These are phyloP conservation scores for Chlorella vulgaris DNA, from an alignment of 139 green algal species.

Conservation along the genomic window DNA sequence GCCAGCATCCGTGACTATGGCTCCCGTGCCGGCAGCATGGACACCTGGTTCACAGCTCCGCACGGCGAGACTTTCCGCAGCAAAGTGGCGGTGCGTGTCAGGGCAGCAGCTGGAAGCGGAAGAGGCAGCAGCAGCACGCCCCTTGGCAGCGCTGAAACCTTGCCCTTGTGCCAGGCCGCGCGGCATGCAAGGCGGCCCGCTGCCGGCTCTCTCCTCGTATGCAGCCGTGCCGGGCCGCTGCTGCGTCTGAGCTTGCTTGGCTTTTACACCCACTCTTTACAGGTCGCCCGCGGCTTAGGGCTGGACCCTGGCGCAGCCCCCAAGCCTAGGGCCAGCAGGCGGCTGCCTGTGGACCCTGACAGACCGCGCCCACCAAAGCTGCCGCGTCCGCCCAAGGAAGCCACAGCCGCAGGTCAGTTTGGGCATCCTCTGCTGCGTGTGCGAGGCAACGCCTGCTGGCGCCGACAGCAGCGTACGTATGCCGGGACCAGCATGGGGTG, in stretches of 20 bases:
- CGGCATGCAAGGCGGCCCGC: too few species aligned
- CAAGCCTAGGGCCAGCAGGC: conserved; percentile 15
- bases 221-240: too few species aligned
- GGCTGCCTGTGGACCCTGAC: not conserved
- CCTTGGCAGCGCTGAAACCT: too few species aligned
- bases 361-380: not conserved
- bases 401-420: not conserved
- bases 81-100: conserved; percentile 35
- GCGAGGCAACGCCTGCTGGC: too few species aligned
- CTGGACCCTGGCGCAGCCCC: conserved; percentile 8
- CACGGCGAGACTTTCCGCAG: conserved; percentile 34
- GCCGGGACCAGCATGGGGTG: too few species aligned
- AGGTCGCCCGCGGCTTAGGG: conserved; percentile 22
- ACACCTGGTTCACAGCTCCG: conserved; percentile 40
- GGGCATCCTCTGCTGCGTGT: too few species aligned
- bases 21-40: conserved; percentile 31
- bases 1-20: conserved; percentile 35
- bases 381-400: conserved; percentile 5
- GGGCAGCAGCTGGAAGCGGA: not conserved
- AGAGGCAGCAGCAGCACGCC: not conserved
- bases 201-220: too few species aligned
- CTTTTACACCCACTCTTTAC: too few species aligned
- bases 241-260: too few species aligned
- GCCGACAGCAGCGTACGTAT: too few species aligned
- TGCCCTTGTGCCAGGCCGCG: too few species aligned